phyloP scores from a whole-genome alignment of 2,329 filamentous ascomycete genomes.

The Leptographium radiaticola region DNA sequence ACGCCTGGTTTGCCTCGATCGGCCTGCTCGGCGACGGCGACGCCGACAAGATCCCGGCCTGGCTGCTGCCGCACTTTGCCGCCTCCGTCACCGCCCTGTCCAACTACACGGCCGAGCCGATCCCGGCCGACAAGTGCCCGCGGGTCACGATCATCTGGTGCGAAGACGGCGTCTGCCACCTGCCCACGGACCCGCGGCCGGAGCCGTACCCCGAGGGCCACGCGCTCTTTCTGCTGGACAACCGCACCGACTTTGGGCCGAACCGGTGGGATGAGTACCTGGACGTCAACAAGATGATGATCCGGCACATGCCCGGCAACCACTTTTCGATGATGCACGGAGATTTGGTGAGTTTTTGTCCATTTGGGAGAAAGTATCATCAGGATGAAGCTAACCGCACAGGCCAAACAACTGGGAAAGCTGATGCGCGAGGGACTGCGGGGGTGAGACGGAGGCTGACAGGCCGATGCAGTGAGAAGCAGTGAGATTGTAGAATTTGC shows the following conservation, averaged over 20 bases:
- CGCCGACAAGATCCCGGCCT: conserved; percentile 50
- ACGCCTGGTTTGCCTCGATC: conserved; percentile 60
- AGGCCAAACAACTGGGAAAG: conserved; percentile 23
- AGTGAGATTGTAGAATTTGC: not conserved
- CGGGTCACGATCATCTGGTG: conserved; percentile 57
- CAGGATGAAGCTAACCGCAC: not conserved
- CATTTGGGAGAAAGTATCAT: not conserved
- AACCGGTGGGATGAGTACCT: conserved; percentile 59
- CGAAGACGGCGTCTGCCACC: conserved; percentile 58
- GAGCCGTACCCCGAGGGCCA: conserved; percentile 45
- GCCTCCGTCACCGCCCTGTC: conserved; percentile 55
- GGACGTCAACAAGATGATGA: conserved; percentile 46
- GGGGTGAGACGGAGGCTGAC: not conserved
- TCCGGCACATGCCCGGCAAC: conserved; percentile 56
- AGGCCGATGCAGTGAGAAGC: not conserved
- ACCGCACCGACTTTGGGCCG: conserved; percentile 56
- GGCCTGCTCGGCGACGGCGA: conserved; percentile 55
- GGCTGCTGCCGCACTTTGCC: conserved; percentile 62
- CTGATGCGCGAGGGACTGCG: conserved; percentile 23
- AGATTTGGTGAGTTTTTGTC: conserved; percentile 20
- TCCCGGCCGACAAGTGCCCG: conserved; percentile 45
- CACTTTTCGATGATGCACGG: conserved; percentile 70
- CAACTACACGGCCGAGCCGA: conserved; percentile 53
- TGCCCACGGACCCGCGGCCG: conserved; percentile 51
- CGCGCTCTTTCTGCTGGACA: conserved; percentile 59